Evolutionary conservation across 305 asterid species (phyloP), one percentile per base, ranked within the genome.

Genomic region (Nicotiana rustica): DNA sequence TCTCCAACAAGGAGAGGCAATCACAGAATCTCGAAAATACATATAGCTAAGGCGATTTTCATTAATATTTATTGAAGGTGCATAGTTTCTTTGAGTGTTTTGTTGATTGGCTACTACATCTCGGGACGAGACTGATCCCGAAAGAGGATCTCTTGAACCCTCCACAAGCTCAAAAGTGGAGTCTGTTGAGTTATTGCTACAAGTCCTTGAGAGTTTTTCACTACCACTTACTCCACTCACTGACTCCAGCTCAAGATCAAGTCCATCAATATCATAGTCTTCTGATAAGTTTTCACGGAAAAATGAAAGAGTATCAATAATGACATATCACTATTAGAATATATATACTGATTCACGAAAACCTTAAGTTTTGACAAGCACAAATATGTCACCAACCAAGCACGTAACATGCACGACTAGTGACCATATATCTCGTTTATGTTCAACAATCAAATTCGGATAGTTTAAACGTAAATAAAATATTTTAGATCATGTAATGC

Each of bases 1-100:
- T 76, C 90, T 83, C 81, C 82, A 59, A 56, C 15, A 83, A 7
- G 88, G 90, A 66, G 90, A 81, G 21, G 44, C n/a, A 0, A 77
- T 59, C 6, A 85, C 90, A 15, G 35, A 60, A 52, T 62, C 83
- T 10, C 83, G 73, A 44, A 85, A 69, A 61, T 85, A 85, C 10
- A 81, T 84, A 62, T 83, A 29, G 25, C 83, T 86, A 56, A 85
- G 36, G 6, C 68, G 84, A 55, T 77, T 44, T 12, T 67, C 9
- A 38, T 38, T 38, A 38, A 38, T 8, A 38, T 38, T 38, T 6
- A 38, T 1, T 38, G 44, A 38, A 38, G 44, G 44, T 38, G 44
- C 8, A 38, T 38, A 38, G 8, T 0, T 36, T 36, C 41, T 36
- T 36, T 35, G 41, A 38, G 6, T 38, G 9, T 38, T 38, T 1